Evolutionary conservation across 176 grass and related monocot genomes (phyloP).

Genomic region (Oryza officinalis): DNA sequence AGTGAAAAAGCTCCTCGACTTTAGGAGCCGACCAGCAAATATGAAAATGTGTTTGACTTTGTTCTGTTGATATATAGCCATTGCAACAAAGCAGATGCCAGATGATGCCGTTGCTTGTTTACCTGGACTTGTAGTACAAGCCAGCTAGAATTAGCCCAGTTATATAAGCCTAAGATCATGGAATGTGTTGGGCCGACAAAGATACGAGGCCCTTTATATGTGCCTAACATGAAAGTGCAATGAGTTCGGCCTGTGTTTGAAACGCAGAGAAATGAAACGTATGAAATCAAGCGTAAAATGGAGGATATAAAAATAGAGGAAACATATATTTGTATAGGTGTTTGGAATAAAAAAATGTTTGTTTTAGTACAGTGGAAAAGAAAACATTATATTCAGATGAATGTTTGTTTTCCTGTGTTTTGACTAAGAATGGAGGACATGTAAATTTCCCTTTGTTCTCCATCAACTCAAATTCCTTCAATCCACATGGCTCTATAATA

Average conservation of each 20-base stretch:
- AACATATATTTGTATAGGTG: too few species aligned
- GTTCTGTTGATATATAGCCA: neutral
- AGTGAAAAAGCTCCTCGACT: neutral
- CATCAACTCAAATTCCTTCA: too few species aligned
- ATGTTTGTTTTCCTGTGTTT: too few species aligned
- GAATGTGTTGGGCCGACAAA: neutral
- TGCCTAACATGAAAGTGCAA: neutral
- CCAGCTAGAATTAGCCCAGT: neutral
- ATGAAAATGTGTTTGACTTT: neutral
- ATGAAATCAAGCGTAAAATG: too few species aligned
- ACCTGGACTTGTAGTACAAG: neutral
- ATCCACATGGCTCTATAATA: too few species aligned
- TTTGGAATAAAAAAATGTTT: too few species aligned
- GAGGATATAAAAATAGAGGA: too few species aligned
- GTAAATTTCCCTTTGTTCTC: too few species aligned
- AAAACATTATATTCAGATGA: too few species aligned
- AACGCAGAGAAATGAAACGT: neutral
- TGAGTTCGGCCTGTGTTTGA: neutral
- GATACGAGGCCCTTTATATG: neutral
- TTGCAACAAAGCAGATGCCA: neutral
- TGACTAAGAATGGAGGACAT: too few species aligned
- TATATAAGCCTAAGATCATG: neutral
- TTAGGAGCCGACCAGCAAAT: neutral
- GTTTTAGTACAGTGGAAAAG: too few species aligned
- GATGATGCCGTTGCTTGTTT: neutral